Conservation (phyloP, 2,329 filamentous ascomycete genomes). For the Alternaria ethzedia region DNA sequence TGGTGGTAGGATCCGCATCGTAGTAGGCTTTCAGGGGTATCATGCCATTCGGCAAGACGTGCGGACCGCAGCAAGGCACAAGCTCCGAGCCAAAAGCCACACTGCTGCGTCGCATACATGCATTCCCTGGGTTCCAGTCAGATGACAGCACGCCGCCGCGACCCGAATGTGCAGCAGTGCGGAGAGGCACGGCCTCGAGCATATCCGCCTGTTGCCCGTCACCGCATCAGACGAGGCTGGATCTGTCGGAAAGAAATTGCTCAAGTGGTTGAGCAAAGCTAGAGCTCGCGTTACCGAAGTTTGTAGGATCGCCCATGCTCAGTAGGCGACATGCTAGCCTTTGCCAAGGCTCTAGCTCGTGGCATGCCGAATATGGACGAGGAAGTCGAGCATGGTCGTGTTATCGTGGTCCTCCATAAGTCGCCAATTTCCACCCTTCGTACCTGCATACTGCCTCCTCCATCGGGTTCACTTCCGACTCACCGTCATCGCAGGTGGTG, state of each 20-base stretch:
- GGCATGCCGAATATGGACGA: not conserved
- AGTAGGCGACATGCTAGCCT: constrained; percentile 3
- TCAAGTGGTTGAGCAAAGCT: constrained; percentile 6
- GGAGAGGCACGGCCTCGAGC: not conserved
- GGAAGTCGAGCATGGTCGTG: not conserved
- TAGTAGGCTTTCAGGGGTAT: constrained; percentile 15
- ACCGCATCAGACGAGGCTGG: not conserved
- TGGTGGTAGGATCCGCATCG: constrained; percentile 10
- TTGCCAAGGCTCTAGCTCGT: not conserved
- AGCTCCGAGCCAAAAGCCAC: constrained; percentile 6
- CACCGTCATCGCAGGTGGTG: constrained; percentile 11
- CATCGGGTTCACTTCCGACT: constrained; percentile 1
- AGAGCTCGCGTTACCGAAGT: constrained; percentile 12
- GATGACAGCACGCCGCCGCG: not conserved
- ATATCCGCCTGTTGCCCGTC: not conserved
- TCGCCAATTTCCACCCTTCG: constrained; percentile 7
- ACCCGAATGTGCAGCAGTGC: not conserved
- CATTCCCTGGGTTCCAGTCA: constrained; percentile 9
- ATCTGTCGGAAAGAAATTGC: not conserved
- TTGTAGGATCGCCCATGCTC: constrained; percentile 7
- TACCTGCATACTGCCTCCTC: constrained; percentile 3
- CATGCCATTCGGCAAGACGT: constrained; percentile 12
- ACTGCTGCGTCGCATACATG: constrained; percentile 13
- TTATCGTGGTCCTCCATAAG: not conserved
- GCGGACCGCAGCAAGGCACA: constrained; percentile 7